Evolutionary conservation across 1,284 basidiomycete species (phyloP), one percentile per base, ranked within the genome.

Genomic region (Ustilago bromivora): DNA sequence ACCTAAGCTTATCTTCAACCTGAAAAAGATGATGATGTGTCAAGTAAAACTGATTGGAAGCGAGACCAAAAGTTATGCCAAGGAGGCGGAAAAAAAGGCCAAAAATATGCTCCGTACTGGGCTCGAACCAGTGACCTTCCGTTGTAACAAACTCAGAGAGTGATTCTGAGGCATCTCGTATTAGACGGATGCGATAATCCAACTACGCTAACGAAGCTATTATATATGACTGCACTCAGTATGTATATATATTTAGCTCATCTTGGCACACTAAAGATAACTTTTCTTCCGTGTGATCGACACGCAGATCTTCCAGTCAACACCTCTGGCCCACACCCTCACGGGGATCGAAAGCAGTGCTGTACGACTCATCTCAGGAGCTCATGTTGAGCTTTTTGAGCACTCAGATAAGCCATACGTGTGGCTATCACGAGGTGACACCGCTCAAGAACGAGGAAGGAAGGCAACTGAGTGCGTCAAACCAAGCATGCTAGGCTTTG

Each of bases 61-160:
- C 23, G 23, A 28, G 23, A 28, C 23, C 23, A 3, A 28, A 28
- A 28, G 23, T 28, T 28, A 28, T 28, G 23, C 23, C 23, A 28
- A 28, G 23, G 23, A 28, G 3, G 2, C 0, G 23, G 23, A 3
- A 31, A 34, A 54, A 61, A 47, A 47, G n/a, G 17, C 28, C 32
- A 60, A 56, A 65, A 69, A 69, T 49, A 55, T 74, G 71, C 71
- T 51, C 70, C 74, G 70, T 77, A 72, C 70, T 77, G 70, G 74
- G 74, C 74, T 77, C 74, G 74, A 77, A 77, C 74, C 70, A 77
- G 74, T 72, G 74, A 77, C 74, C 74, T 77, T 77, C 70, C 55
- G 74, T 77, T 77, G 66, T 59, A 62, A 62, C 17, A 28, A 13
- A 65, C 66, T 73, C 71, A 68, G 3, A 6, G 71, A 40, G 2